phyloP scores from a whole-genome alignment of 371 early-diverging fungal genomes.

The Zopfochytrium polystomum region DNA sequence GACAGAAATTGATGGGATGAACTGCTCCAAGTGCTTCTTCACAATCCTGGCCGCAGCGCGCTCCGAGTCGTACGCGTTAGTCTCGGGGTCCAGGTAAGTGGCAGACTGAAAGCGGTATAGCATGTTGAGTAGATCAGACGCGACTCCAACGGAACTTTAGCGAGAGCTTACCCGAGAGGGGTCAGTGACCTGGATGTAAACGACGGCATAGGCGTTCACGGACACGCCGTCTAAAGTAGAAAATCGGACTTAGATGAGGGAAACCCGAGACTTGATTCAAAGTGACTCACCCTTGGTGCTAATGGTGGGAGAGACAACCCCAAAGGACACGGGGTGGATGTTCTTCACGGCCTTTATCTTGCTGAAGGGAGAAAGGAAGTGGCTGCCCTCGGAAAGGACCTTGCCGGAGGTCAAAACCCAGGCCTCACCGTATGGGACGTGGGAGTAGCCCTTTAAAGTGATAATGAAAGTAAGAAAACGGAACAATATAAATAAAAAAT shows the following conservation, averaged over 20 bases:
- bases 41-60: constrained; percentile 46
- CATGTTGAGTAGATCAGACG: neutral
- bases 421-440: constrained; percentile 45
- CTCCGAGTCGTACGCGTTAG: constrained; percentile 48
- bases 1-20: constrained; percentile 31
- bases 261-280: too few species aligned
- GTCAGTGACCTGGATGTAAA: constrained; percentile 45
- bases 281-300: constrained; percentile 32
- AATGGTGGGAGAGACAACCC: constrained; percentile 40
- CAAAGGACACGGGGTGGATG: constrained; percentile 39
- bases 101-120: constrained; percentile 38
- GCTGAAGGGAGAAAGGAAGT: constrained; percentile 38
- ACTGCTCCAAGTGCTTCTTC: constrained; percentile 35
- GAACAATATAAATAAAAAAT: neutral
- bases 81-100: constrained; percentile 46
- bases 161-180: constrained; percentile 28
- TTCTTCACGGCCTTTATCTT: constrained; percentile 47
- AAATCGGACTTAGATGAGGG: constrained; percentile 4
- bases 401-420: constrained; percentile 44
- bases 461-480: neutral
- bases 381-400: constrained; percentile 32
- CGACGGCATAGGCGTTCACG: constrained; percentile 50
- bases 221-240: constrained; percentile 36
- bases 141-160: constrained; percentile 4
- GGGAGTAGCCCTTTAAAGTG: constrained; percentile 32